Evolutionary conservation across 805 yeast genomes (phyloP).

Genomic region (Candida loeiensis): DNA sequence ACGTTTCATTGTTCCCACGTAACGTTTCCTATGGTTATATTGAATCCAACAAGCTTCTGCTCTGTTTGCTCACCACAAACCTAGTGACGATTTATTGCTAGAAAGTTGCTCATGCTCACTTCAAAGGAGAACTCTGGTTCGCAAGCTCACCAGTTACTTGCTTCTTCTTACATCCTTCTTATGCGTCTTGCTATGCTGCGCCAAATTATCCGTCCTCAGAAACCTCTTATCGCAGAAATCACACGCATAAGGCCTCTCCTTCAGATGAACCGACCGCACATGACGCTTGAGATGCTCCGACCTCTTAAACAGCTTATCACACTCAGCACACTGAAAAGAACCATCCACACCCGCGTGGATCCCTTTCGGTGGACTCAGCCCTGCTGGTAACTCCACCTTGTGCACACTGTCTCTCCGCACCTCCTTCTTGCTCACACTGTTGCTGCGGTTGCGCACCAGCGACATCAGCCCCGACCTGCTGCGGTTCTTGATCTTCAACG

Average conservation of each 20-base stretch:
- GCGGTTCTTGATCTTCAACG: slow-evolving; percentile 6
- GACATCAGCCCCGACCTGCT: slow-evolving; percentile 7
- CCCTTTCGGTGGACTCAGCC: slow-evolving; percentile 1
- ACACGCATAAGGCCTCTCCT: slow-evolving; percentile 43
- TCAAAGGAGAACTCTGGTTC: too few relatives aligned
- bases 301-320: slow-evolving; percentile 41
- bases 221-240: slow-evolving; percentile 44
- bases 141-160: too few relatives aligned
- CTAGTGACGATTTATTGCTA: too few relatives aligned
- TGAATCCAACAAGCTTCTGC: too few relatives aligned
- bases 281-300: slow-evolving; percentile 44
- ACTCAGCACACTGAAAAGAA: slow-evolving; percentile 39
- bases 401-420: not conserved
- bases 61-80: too few relatives aligned
- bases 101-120: too few relatives aligned
- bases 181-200: slow-evolving; percentile 44
- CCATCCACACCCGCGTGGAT: slow-evolving; percentile 12
- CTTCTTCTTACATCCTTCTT: slow-evolving; percentile 8
- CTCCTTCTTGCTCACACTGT: slow-evolving; percentile 2
- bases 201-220: slow-evolving; percentile 40
- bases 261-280: slow-evolving; percentile 42
- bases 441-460: slow-evolving; percentile 5
- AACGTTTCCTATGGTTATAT: too few relatives aligned
- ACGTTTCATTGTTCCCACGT: too few relatives aligned
- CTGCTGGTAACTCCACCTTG: not conserved